phyloP scores from a whole-genome alignment of 1,284 basidiomycete species.

The Ganoderma sinense region DNA sequence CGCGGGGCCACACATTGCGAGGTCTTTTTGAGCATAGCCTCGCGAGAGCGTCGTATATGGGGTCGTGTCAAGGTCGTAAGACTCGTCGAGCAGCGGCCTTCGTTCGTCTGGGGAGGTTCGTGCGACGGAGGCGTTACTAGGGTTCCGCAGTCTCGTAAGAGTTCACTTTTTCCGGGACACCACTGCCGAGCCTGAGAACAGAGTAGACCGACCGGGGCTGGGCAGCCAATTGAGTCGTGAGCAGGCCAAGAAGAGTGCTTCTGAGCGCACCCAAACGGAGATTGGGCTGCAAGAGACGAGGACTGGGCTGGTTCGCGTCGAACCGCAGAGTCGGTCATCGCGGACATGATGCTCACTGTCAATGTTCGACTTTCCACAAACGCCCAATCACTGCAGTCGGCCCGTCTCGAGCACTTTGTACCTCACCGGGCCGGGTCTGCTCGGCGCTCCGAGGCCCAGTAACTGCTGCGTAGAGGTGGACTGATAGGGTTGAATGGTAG shows the following conservation, averaged over 20 bases:
- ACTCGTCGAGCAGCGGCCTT: conserved; percentile 1
- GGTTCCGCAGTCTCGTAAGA: conserved; percentile 4
- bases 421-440: background rate
- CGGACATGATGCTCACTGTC: background rate
- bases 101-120: background rate
- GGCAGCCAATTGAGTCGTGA: background rate
- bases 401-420: background rate
- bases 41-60: background rate
- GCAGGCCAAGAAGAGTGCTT: background rate
- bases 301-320: background rate
- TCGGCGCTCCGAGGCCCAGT: background rate
- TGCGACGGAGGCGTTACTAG: background rate
- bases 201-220: background rate
- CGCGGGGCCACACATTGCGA: conserved; percentile 27
- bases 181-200: conserved; percentile 1
- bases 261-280: background rate
- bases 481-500: background rate
- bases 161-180: background rate
- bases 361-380: conserved; percentile 5
- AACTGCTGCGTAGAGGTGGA: background rate
- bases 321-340: background rate
- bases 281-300: background rate
- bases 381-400: background rate
- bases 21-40: conserved; percentile 19
- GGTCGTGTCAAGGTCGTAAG: conserved; percentile 9